Evolutionary conservation across 495 filamentous ascomycete genomes (phyloP).

Genomic region (Aspergillus hancockii): DNA sequence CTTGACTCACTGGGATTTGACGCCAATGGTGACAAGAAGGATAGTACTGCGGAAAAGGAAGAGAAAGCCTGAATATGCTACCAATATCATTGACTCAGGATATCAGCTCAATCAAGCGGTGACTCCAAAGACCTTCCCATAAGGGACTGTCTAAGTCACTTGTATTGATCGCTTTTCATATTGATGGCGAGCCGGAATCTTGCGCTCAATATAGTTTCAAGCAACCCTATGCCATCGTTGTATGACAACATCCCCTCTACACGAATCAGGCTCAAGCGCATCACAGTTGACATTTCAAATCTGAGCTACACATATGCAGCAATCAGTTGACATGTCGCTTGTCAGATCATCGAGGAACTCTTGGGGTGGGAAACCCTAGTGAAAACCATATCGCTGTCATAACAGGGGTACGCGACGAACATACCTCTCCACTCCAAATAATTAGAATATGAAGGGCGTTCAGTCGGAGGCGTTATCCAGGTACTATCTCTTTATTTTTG

Average conservation of each 20-base stretch:
- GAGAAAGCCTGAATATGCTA: constrained; percentile 11
- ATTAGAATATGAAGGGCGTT: too few relatives aligned
- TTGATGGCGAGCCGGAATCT: not conserved
- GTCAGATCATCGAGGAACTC: not conserved
- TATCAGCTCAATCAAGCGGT: not conserved
- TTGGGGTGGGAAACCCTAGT: not conserved
- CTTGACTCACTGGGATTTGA: constrained; percentile 87
- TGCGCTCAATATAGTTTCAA: not conserved
- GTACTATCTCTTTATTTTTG: too few relatives aligned
- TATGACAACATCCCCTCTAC: not conserved
- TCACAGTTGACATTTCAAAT: not conserved
- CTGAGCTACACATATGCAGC: not conserved
- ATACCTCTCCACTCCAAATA: too few relatives aligned
- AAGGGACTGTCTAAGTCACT: not conserved
- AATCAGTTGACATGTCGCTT: not conserved
- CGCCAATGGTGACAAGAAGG: constrained; percentile 56
- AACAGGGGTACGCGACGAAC: not conserved
- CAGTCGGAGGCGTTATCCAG: too few relatives aligned
- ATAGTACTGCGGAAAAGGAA: constrained; percentile 10
- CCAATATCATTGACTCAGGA: not conserved
- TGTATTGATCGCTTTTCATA: not conserved
- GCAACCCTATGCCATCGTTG: not conserved
- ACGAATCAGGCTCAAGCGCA: not conserved
- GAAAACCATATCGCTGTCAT: not conserved
- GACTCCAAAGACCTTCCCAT: not conserved